Evolutionary conservation across 2,329 filamentous ascomycete species (phyloP), one percentile per base, ranked within the genome.

Genomic region (Aspergillus costaricaensis): DNA sequence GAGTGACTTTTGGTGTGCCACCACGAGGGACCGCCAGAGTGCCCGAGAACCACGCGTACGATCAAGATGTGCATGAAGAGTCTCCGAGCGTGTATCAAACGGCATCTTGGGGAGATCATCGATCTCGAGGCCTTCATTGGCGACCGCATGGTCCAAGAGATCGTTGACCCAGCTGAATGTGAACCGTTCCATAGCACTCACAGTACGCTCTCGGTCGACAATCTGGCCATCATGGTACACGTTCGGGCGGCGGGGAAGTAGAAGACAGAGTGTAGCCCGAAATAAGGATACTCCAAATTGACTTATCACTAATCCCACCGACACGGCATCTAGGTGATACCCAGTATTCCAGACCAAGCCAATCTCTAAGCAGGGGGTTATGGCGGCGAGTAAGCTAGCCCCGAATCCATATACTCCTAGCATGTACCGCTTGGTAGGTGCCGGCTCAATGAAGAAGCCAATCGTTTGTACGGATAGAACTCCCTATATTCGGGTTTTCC

Each of bases 161-260:
- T 76, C 72, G 1, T 72, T 74, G 2, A 84, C 81, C 90, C 90
- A 94, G 52, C 79, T 77, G 77, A 88, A 93, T 6, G 85, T 90
- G 68, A 86, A 86, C 54, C 86, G 84, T 54, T 77, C 82, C 51
- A 89, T 79, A 1, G 86, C 83, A 2, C 87, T 87, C 3, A 80
- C 80, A 0, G 87, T 88, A 67, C 81, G 82, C 75, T 89, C 82
- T 15, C 79, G 78, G 69, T 93, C 90, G 32, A 94, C 87, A 3
- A 80, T 71, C 50, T 81, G 78, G 25, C 81, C 86, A 41, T 87
- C 72, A 67, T 82, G 79, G 68, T 82, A 91, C 17, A 92, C 86
- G 56, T 87, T 81, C 3, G 90, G 90, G 10, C 90, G 82, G 47
- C 90, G 83, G 4, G 88, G 88, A 14, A 92, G 77, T 1, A 82